Conservation (phyloP, 768 basidiomycete genomes). For the Mycena galopus region DNA sequence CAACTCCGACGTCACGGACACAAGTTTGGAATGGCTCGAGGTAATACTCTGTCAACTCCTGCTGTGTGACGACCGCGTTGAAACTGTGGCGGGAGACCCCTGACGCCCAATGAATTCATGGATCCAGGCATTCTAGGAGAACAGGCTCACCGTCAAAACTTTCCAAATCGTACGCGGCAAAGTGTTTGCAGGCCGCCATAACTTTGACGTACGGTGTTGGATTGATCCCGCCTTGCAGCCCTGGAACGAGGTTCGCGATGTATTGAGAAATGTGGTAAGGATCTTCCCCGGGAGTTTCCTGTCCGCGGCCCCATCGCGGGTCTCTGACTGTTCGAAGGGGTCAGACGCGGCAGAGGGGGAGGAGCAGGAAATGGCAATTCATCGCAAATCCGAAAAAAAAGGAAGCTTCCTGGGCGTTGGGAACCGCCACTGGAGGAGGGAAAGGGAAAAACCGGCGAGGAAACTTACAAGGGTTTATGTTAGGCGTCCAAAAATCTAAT, state of each 20-base stretch:
- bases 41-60: conserved; percentile 71
- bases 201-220: conserved; percentile 64
- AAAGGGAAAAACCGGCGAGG: no score
- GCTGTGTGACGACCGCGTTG: conserved; percentile 64
- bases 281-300: conserved; percentile 75
- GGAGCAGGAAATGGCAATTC: no score
- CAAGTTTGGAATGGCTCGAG: conserved; percentile 66
- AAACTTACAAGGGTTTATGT: no score
- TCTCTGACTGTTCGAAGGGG: conserved; percentile 70
- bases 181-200: conserved; percentile 71
- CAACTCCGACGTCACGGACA: conserved; percentile 66
- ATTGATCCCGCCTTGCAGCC: conserved; percentile 70
- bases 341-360: no score
- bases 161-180: conserved; percentile 69
- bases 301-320: conserved; percentile 63
- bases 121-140: no score
- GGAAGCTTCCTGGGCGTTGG: no score
- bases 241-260: conserved; percentile 64
- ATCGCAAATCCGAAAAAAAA: no score
- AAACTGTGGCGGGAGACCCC: no score
- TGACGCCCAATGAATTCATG: conserved; percentile 59
- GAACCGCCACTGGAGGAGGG: no score
- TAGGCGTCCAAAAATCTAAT: no score
- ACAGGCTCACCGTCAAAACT: conserved; percentile 68
- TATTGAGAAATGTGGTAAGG: conserved; percentile 57